Evolutionary conservation across 495 filamentous ascomycete species (phyloP).

Genomic region (Cetradonia linearis): DNA sequence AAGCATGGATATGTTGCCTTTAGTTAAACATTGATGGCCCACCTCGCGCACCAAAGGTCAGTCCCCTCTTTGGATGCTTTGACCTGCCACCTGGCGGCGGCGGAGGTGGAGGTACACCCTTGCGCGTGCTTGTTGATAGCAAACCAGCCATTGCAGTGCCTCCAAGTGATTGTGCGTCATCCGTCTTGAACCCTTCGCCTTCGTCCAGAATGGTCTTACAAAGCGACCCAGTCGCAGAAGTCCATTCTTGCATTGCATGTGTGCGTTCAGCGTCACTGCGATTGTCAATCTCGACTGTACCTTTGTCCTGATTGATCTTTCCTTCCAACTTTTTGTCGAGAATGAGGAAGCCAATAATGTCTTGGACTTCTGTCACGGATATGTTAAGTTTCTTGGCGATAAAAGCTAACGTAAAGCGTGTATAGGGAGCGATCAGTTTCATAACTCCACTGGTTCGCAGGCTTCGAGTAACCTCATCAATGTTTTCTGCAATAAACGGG

Average conservation of each 20-base stretch:
- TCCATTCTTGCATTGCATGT: constrained; percentile 64
- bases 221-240: constrained; percentile 52
- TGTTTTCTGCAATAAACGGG: constrained; percentile 96
- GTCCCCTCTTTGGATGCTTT: constrained; percentile 19
- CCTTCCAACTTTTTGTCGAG: constrained; percentile 77
- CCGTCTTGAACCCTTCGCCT: constrained; percentile 56
- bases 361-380: constrained; percentile 72
- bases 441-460: constrained; percentile 93
- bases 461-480: constrained; percentile 96
- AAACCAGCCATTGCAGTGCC: constrained; percentile 16
- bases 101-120: constrained; percentile 5
- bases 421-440: constrained; percentile 91
- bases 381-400: constrained; percentile 81
- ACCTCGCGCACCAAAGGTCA: neutral
- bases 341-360: constrained; percentile 88
- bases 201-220: constrained; percentile 59
- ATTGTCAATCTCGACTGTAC: constrained; percentile 71
- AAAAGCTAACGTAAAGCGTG: constrained; percentile 76
- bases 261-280: constrained; percentile 63
- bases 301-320: constrained; percentile 78
- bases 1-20: constrained; percentile 2
- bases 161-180: constrained; percentile 24
- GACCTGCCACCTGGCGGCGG: constrained; percentile 8
- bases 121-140: constrained; percentile 11
- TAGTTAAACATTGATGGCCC: constrained; percentile 3